A percentile compares a stretch with the other conserved stretches of the same genome.
These are phyloP conservation scores for Cercospora janseana DNA, from an alignment of 2,329 filamentous ascomycete species.

Conservation along the genomic window DNA sequence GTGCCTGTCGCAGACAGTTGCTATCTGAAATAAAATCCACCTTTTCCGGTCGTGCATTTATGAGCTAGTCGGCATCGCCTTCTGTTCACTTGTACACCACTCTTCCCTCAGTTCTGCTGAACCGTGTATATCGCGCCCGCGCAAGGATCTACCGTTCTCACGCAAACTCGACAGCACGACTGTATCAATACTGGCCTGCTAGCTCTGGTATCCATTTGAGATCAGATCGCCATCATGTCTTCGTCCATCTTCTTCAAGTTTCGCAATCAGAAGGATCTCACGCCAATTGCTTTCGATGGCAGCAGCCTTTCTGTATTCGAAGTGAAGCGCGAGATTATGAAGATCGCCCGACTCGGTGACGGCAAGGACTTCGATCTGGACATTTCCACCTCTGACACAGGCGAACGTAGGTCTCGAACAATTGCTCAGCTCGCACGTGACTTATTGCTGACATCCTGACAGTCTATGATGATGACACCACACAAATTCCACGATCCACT, in stretches of 20 bases:
- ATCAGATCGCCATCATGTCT: constrained; percentile 63
- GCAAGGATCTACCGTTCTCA: constrained; percentile 18
- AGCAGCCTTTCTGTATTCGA: constrained; percentile 98
- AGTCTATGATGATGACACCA: constrained; percentile 98
- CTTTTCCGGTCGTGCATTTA: constrained; percentile 31
- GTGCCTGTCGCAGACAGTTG: constrained; percentile 33
- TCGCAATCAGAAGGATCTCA: constrained; percentile 96
- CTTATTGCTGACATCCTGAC: constrained; percentile 26
- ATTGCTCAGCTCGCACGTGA: constrained; percentile 1
- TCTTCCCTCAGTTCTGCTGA: constrained; percentile 20
- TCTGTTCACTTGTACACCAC: constrained; percentile 32
- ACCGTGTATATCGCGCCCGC: constrained; percentile 19
- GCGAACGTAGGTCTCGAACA: constrained; percentile 74
- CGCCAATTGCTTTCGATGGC: constrained; percentile 92
- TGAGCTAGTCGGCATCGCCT: constrained; percentile 28
- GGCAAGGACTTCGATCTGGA: constrained; percentile 94
- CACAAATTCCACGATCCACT: constrained; percentile 92
- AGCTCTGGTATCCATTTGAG: constrained; percentile 3
- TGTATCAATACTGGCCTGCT: constrained; percentile 10
- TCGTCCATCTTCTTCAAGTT: constrained; percentile 99
- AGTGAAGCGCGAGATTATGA: constrained; percentile 97
- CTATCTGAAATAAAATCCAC: constrained; percentile 34
- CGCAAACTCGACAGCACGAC: constrained; percentile 12
- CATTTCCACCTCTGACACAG: constrained; percentile 88
- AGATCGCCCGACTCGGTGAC: constrained; percentile 87